These are phyloP conservation scores for Fonsecaea erecta DNA, from an alignment of 2,329 filamentous ascomycete species.

Conservation along the genomic window DNA sequence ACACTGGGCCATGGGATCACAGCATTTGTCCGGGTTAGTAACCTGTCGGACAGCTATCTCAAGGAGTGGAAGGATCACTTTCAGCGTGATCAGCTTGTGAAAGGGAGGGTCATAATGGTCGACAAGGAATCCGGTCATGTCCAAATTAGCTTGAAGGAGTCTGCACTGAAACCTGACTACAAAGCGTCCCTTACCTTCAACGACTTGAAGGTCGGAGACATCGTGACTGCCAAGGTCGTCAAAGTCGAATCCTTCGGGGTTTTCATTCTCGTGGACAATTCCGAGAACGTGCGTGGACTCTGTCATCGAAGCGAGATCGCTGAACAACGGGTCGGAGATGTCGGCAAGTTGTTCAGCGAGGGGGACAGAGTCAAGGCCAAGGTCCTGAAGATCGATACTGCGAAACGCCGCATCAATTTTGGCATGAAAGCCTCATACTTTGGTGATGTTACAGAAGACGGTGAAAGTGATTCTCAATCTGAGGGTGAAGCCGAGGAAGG, in stretches of 20 bases:
- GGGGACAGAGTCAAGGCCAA: slow-evolving; percentile 94
- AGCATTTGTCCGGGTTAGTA: slow-evolving; percentile 81
- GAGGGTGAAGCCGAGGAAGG: slow-evolving; percentile 48
- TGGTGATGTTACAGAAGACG: slow-evolving; percentile 61
- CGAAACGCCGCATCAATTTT: slow-evolving; percentile 81
- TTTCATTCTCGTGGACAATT: slow-evolving; percentile 88
- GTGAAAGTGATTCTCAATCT: slow-evolving; percentile 45
- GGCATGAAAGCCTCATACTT: slow-evolving; percentile 94
- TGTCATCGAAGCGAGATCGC: slow-evolving; percentile 94
- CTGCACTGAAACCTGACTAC: slow-evolving; percentile 79
- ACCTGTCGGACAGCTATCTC: slow-evolving; percentile 86
- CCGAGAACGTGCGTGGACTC: slow-evolving; percentile 85
- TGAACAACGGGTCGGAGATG: slow-evolving; percentile 78
- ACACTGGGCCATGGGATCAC: slow-evolving; percentile 79
- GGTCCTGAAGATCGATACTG: slow-evolving; percentile 74
- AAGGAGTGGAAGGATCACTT: slow-evolving; percentile 96
- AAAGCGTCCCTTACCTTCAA: slow-evolving; percentile 71
- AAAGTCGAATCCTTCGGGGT: slow-evolving; percentile 95
- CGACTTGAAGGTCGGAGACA: slow-evolving; percentile 78
- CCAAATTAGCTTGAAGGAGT: slow-evolving; percentile 85
- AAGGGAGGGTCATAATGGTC: slow-evolving; percentile 77
- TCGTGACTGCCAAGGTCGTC: slow-evolving; percentile 86
- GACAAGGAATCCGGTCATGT: slow-evolving; percentile 72
- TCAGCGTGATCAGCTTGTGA: slow-evolving; percentile 86
- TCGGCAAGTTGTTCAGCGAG: slow-evolving; percentile 85